Percentiles rank a stretch among this genome's conserved stretches.
Evolutionary conservation across 441 rosid genomes (phyloP).

Genomic region (Dalechampia spathulata): DNA sequence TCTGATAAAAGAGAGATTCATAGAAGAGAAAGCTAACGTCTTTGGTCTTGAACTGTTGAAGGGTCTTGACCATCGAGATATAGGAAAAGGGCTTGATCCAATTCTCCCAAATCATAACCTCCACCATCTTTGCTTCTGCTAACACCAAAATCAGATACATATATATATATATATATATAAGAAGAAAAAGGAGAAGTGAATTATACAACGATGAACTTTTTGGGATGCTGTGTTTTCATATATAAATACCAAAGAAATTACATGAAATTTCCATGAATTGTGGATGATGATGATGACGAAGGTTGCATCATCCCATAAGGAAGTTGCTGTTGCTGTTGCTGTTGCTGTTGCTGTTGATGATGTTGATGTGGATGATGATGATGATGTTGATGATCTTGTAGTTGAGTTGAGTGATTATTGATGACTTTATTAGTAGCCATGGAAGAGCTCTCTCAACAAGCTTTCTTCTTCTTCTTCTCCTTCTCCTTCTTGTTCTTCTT

Average conservation of each 20-base stretch:
- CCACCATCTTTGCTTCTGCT: constrained; percentile 64
- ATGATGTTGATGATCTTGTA: too few species aligned
- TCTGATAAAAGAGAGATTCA: too few species aligned
- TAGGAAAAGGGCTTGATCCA: constrained; percentile 91
- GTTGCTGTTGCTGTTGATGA: constrained; percentile 16
- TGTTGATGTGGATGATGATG: constrained; percentile 22
- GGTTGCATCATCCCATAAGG: constrained; percentile 61
- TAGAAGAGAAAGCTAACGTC: constrained; percentile 34
- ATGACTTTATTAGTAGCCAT: constrained; percentile 42
- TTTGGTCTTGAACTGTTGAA: constrained; percentile 55
- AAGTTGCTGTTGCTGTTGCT: constrained; percentile 38
- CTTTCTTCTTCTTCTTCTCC: constrained; percentile 6
- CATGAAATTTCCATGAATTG: constrained; percentile 59
- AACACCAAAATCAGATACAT: constrained; percentile 1
- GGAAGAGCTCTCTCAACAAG: constrained; percentile 18
- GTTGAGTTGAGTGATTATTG: too few species aligned
- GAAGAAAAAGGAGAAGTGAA: too few species aligned
- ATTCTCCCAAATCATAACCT: constrained; percentile 76
- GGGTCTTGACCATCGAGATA: constrained; percentile 87
- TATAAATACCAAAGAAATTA: constrained; percentile 21
- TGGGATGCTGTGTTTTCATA: not conserved
- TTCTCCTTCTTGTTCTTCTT: not conserved
- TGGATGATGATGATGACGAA: constrained; percentile 42
- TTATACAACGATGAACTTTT: too few species aligned
- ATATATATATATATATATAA: too few species aligned